Conservation (phyloP, 1,284 basidiomycete genomes). For the Exobasidium rhododendri region DNA sequence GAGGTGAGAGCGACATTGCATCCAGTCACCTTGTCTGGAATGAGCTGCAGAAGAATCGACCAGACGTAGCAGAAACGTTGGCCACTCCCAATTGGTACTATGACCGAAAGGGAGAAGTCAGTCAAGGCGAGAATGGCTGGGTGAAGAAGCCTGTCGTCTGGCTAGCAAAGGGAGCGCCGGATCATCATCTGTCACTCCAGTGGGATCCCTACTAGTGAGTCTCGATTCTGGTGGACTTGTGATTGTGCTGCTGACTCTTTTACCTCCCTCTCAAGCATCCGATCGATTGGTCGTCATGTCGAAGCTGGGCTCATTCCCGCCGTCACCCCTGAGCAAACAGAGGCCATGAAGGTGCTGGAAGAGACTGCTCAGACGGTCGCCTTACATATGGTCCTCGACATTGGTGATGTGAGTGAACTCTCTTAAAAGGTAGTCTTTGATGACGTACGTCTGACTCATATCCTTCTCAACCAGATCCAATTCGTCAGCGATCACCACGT, state of each 20-base stretch:
- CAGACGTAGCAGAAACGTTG: conserved; percentile 57
- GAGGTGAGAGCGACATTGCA: conserved; percentile 58
- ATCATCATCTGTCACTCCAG: conserved; percentile 30
- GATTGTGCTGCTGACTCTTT: too few species aligned
- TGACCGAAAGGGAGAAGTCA: conserved; percentile 46
- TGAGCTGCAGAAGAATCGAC: conserved; percentile 56
- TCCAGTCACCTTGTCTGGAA: conserved; percentile 58
- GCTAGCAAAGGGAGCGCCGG: conserved; percentile 26
- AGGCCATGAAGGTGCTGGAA: conserved; percentile 57
- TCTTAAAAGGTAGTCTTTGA: not conserved
- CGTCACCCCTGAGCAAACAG: conserved; percentile 50
- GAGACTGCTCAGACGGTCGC: conserved; percentile 55
- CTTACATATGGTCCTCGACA: conserved; percentile 57
- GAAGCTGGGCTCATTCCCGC: conserved; percentile 56
- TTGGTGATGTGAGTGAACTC: conserved; percentile 48
- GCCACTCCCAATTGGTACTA: conserved; percentile 45
- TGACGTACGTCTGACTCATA: too few species aligned
- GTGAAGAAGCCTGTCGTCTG: conserved; percentile 32
- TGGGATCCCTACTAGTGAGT: conserved; percentile 48
- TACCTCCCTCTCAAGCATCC: too few species aligned
- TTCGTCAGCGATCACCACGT: conserved; percentile 50
- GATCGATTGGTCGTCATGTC: conserved; percentile 40
- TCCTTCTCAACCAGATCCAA: conserved; percentile 23
- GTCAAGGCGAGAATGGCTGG: conserved; percentile 27
- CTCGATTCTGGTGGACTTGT: not conserved